Conservation (phyloP, 208 protist genomes). For the Crithidia mellificae region DNA sequence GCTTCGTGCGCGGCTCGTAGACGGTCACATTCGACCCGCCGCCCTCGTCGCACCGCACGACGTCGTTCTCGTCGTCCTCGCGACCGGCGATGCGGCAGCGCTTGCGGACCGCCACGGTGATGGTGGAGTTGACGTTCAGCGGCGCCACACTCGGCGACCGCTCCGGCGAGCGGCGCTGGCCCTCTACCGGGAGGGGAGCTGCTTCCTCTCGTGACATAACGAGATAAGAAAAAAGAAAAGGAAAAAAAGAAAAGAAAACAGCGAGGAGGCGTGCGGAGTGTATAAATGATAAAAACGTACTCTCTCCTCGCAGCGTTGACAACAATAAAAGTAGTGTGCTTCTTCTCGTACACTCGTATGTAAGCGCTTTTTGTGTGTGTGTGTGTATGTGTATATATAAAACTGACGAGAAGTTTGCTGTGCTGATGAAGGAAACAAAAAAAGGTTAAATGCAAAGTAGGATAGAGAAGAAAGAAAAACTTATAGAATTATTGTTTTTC, state of each 20-base stretch:
- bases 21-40: conserved; percentile 41
- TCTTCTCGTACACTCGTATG: too few relatives aligned
- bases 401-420: neutral
- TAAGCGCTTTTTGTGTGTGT: too few relatives aligned
- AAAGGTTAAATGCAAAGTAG: too few relatives aligned
- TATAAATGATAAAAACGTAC: too few relatives aligned
- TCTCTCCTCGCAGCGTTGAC: too few relatives aligned
- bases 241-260: conserved; percentile 11
- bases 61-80: conserved; percentile 74
- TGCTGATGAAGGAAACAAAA: neutral
- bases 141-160: conserved; percentile 16
- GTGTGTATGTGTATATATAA: too few relatives aligned
- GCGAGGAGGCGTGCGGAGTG: neutral
- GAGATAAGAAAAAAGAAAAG: too few relatives aligned
- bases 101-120: conserved; percentile 84
- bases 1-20: conserved; percentile 81
- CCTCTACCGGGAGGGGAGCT: neutral
- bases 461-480: too few relatives aligned
- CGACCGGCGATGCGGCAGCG: conserved; percentile 54
- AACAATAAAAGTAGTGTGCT: too few relatives aligned
- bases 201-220: conserved; percentile 11
- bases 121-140: conserved; percentile 33
- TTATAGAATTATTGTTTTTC: too few relatives aligned
- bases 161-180: conserved; percentile 12
- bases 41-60: conserved; percentile 63